Evolutionary conservation across 768 basidiomycete genomes (phyloP).

Genomic region (Leccinum olivaceopallidum): DNA sequence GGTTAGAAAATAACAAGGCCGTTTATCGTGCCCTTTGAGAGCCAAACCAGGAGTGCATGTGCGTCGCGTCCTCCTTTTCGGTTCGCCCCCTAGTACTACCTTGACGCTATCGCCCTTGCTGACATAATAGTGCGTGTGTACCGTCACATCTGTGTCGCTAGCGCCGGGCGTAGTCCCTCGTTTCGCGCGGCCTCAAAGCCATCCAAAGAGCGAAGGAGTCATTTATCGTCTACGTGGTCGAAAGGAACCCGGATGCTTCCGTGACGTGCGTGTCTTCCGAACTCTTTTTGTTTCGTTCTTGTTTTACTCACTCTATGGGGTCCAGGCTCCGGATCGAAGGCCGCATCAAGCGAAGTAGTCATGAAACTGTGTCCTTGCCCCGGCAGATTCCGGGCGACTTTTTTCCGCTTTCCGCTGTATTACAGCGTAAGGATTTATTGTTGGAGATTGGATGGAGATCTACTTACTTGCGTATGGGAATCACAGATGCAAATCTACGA

Average conservation of each 20-base stretch:
- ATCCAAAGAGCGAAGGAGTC: slow-evolving; percentile 64
- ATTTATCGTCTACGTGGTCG: slow-evolving; percentile 75
- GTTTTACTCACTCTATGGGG: no score
- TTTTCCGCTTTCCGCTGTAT: no score
- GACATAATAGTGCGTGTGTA: slow-evolving; percentile 33
- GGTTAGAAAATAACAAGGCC: slow-evolving; percentile 48
- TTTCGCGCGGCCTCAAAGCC: slow-evolving; percentile 80
- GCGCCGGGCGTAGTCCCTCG: slow-evolving; percentile 94
- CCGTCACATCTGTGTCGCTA: slow-evolving; percentile 83
- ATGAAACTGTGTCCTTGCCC: slow-evolving; percentile 49
- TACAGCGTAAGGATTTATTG: no score
- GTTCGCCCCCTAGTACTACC: no score
- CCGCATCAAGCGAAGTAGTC: no score
- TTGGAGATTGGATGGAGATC: no score
- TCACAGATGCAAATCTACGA: no score
- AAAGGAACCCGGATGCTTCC: slow-evolving; percentile 31
- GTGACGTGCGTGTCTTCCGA: no score
- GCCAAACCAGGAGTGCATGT: slow-evolving; percentile 47
- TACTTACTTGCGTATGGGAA: no score
- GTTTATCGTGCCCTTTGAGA: slow-evolving; percentile 72
- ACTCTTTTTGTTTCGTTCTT: no score
- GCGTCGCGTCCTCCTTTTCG: slow-evolving; percentile 31
- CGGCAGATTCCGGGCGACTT: no score
- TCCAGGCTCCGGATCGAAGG: no score
- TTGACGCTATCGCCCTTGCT: slow-evolving; percentile 2